Evolutionary conservation across 2,329 filamentous ascomycete genomes (phyloP).

Genomic region (Pseudogymnoascus sp.): DNA sequence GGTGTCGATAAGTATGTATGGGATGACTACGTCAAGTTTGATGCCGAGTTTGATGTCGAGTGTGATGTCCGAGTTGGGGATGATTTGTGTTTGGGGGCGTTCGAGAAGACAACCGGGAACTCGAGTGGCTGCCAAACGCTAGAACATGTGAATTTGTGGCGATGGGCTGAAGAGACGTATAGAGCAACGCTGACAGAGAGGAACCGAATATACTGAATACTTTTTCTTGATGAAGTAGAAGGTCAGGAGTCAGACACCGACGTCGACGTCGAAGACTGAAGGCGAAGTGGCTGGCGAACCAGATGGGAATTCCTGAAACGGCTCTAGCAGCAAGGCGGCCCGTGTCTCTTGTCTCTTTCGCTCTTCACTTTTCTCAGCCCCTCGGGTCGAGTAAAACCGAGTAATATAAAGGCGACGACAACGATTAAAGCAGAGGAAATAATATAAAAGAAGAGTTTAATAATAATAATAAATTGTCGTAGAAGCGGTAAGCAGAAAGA

Average conservation of each 20-base stretch:
- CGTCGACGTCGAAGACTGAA: slow-evolving; percentile 5
- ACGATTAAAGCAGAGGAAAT: neutral
- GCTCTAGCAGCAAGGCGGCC: slow-evolving; percentile 7
- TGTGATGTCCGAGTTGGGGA: neutral
- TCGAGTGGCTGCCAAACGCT: slow-evolving; percentile 1
- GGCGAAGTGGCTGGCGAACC: slow-evolving; percentile 8
- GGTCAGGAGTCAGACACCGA: slow-evolving; percentile 6
- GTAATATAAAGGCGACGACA: neutral
- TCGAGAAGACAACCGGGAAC: neutral
- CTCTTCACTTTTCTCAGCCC: neutral
- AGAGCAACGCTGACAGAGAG: slow-evolving; percentile 3
- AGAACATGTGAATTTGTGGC: neutral
- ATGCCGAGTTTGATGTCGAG: slow-evolving; percentile 8
- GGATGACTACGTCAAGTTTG: slow-evolving; percentile 9
- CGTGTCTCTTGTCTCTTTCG: neutral
- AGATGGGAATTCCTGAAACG: slow-evolving; percentile 10
- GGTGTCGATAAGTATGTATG: slow-evolving; percentile 1
- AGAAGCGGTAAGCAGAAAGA: neutral
- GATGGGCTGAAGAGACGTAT: slow-evolving; percentile 1
- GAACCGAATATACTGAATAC: slow-evolving; percentile 7
- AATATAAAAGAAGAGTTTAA: neutral
- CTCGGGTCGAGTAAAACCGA: neutral
- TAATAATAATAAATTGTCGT: neutral
- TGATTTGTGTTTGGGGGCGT: slow-evolving; percentile 5
- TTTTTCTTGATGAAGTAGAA: neutral